A percentile compares a stretch with the other conserved stretches of the same genome.
phyloP scores from a whole-genome alignment of 331 rosid species.

The Telfairia occidentalis region DNA sequence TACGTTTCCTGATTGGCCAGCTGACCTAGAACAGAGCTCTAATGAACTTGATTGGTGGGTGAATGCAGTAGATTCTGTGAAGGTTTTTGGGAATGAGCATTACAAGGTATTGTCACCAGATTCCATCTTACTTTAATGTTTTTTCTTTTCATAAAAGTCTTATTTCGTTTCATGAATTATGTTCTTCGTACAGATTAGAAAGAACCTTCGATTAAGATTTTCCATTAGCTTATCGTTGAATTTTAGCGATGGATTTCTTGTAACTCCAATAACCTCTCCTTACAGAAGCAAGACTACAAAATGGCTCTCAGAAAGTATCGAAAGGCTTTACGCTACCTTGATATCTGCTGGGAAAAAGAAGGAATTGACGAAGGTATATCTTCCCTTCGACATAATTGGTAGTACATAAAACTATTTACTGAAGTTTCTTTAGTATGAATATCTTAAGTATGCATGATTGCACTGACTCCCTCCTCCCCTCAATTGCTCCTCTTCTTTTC shows the following conservation, averaged over 20 bases:
- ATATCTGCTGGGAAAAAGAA: slow-evolving; percentile 93
- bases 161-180: not conserved
- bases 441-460: not conserved
- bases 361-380: slow-evolving; percentile 77
- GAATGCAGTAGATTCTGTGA: slow-evolving; percentile 54
- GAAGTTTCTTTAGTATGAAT: not conserved
- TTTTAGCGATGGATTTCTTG: not conserved
- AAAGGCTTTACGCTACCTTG: slow-evolving; percentile 75
- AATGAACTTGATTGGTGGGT: slow-evolving; percentile 80
- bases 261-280: not conserved
- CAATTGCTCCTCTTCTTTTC: not conserved
- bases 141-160: not conserved
- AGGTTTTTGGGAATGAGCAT: slow-evolving; percentile 59
- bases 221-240: not conserved
- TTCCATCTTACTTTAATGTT: not conserved
- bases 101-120: slow-evolving; percentile 43
- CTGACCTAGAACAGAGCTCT: slow-evolving; percentile 58
- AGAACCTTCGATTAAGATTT: not conserved
- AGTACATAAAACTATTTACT: not conserved
- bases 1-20: slow-evolving; percentile 84
- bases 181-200: not conserved
- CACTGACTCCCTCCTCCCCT: not conserved
- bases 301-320: slow-evolving; percentile 80
- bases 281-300: slow-evolving; percentile 75
- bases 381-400: not conserved